A percentile compares a stretch with the other conserved stretches of the same genome.
phyloP scores from a whole-genome alignment of 441 rosid genomes.

The Melastoma candidum region DNA sequence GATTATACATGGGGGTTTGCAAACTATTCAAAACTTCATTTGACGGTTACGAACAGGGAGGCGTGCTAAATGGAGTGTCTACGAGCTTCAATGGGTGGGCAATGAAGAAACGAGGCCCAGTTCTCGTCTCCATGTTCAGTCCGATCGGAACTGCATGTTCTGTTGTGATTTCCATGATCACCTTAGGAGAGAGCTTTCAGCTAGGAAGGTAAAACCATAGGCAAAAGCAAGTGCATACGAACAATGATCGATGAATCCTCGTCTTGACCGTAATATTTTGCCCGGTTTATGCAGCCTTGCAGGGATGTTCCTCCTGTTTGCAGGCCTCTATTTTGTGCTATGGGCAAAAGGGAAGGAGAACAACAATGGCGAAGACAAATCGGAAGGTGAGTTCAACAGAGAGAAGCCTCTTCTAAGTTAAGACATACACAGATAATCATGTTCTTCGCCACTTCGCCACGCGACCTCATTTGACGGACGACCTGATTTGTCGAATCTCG shows the following conservation, averaged over 20 bases:
- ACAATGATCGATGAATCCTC: too few species aligned
- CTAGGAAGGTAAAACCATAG: not conserved
- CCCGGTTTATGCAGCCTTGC: not conserved
- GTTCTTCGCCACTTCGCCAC: too few species aligned
- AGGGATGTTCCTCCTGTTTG: not conserved
- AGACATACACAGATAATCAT: not conserved
- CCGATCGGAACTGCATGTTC: not conserved
- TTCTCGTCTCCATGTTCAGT: constrained; percentile 4
- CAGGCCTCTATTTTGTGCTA: not conserved
- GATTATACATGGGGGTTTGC: not conserved
- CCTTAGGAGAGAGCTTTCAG: not conserved
- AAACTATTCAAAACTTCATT: too few species aligned
- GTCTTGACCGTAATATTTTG: not conserved
- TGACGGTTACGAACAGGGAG: too few species aligned
- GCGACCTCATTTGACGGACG: too few species aligned
- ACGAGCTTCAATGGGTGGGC: too few species aligned
- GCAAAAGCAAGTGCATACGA: too few species aligned
- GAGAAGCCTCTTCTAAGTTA: constrained; percentile 3
- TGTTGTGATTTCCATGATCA: not conserved
- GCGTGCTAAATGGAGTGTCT: too few species aligned
- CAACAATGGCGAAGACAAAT: constrained; percentile 11
- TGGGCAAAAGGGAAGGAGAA: constrained; percentile 20
- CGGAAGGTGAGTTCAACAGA: not conserved
- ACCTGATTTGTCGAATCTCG: too few species aligned
- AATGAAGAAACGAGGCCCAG: constrained; percentile 3